phyloP scores from a whole-genome alignment of 768 basidiomycete species.

The Scleroderma citrinum region DNA sequence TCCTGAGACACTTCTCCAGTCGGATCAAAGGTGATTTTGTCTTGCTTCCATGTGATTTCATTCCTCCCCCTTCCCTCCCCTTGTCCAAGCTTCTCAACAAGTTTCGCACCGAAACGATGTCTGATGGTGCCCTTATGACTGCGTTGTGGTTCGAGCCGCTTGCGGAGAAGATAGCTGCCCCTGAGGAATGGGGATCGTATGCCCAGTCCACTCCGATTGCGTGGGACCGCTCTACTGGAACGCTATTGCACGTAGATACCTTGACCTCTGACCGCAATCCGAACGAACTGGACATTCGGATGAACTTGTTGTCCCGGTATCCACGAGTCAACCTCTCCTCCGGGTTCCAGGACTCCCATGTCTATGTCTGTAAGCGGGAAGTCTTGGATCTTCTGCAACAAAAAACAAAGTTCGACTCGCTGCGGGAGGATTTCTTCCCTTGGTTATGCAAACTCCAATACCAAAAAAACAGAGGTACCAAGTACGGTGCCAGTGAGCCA shows the following conservation, averaged over 20 bases:
- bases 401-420: slow-evolving; percentile 69
- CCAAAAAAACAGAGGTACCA: slow-evolving; percentile 50
- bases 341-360: slow-evolving; percentile 77
- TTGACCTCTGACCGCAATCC: slow-evolving; percentile 60
- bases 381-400: slow-evolving; percentile 67
- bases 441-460: slow-evolving; percentile 90
- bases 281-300: slow-evolving; percentile 69
- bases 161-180: slow-evolving; percentile 47
- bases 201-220: slow-evolving; percentile 47
- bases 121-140: slow-evolving; percentile 58
- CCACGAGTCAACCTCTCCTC: slow-evolving; percentile 65
- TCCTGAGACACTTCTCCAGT: slow-evolving; percentile 70
- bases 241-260: slow-evolving; percentile 68
- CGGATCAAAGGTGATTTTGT: slow-evolving; percentile 84
- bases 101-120: slow-evolving; percentile 67
- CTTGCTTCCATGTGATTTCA: slow-evolving; percentile 85
- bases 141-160: slow-evolving; percentile 57
- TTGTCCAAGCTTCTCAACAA: slow-evolving; percentile 70
- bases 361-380: slow-evolving; percentile 78
- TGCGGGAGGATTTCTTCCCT: slow-evolving; percentile 86
- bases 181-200: slow-evolving; percentile 63
- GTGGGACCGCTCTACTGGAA: slow-evolving; percentile 61
- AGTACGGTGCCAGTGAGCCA: slow-evolving; percentile 50
- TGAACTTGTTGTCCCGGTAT: slow-evolving; percentile 74
- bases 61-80: slow-evolving; percentile 69